Evolutionary conservation across 1,139 yeast genomes (phyloP), one percentile per base, ranked within the genome.

Genomic region (Candida tetrigidarum): DNA sequence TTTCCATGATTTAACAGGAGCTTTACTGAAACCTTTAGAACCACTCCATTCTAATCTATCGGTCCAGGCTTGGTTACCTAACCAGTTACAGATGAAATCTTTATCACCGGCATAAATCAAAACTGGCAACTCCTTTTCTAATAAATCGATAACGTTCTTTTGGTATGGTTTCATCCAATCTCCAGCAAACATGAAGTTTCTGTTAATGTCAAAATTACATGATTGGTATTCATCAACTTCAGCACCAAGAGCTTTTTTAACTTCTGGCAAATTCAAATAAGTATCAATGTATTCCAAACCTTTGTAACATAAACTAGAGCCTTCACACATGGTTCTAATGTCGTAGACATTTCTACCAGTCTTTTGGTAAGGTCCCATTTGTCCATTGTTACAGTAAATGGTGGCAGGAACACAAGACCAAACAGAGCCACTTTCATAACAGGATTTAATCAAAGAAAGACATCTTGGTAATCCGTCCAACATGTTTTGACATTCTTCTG

Each of bases 331-430:
- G 59, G 81, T 83, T 69, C 99, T 84, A 56, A 93, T 87, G 62
- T 93, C 99, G 66, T 93, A 93, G 43, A 91, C 96, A 62, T 93
- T 92, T 67, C 86, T 83, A 40, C 98, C 98, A 15, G 97, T 86
- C 65, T 80, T 79, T 66, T 84, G 90, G 74, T 86, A 93, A 16
- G 98, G 97, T 23, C 86, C 91, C 76, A 91, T 71, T 68, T 85
- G 84, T 46, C 85, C 92, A 57, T 86, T 85, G 74, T 89, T 87
- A 79, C 98, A 93, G 76, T 91, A 91, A 51, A 90, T 80, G 22
- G 90, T 73, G 30, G 98, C 97, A 12, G 97, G 97, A 45, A 91
- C 95, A 78, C 99, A 93, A 6, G 95, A 73, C 83, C 93, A 87
- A 29, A 87, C 86, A 34, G 92, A 83, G 55, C 84, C 82, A 19